Evolutionary conservation across 1,284 basidiomycete genomes (phyloP), one percentile per base, ranked within the genome.

Genomic region (Rhodotorula sp.): DNA sequence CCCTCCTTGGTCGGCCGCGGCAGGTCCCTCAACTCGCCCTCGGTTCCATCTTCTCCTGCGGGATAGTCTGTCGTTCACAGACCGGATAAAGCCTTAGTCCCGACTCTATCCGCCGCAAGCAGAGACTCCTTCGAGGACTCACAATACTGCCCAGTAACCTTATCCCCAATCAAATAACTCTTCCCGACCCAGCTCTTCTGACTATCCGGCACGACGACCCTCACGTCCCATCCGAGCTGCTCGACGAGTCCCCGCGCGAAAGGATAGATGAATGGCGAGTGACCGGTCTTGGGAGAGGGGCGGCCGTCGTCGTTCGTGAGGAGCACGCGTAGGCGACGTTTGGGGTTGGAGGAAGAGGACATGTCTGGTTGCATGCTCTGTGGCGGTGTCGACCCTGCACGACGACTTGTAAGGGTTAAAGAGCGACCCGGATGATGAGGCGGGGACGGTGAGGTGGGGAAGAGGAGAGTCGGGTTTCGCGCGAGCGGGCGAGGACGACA

Each of bases 101-200:
- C n/a, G 48, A 49, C 17, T 24, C 9, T 9, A n/a, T 24, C 17
- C 22, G 48, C 17, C 5, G 17, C 20, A 49, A 49, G 27, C n/a
- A 51, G 8, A 27, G 49, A 9, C 27, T 24, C 13, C n/a, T 22
- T 10, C 22, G 24, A 27, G n/a, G 49, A 51, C 49, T 24, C 49
- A 51, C 49, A 53, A 27, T 53, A 61, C 7, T n/a, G 44, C 9
- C 61, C 61, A 15, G 83, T 84, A 34, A 89, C 88, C 52, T 88
- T 84, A 74, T 94, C 89, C 66, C 86, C 88, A 78, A 94, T 92
- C 57, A 90, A 88, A 77, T 89, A 92, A 39, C 91, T 90, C 78
- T 91, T 91, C 55, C 91, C 91, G 87, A 80, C 71, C 93, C 93
- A 96, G 49, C 89, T 91, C 80, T 91, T 92, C 80, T 96, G 93